These are phyloP conservation scores for Oxytropis ochrocephala DNA, from an alignment of 306 rosid genomes.

Conservation along the genomic window DNA sequence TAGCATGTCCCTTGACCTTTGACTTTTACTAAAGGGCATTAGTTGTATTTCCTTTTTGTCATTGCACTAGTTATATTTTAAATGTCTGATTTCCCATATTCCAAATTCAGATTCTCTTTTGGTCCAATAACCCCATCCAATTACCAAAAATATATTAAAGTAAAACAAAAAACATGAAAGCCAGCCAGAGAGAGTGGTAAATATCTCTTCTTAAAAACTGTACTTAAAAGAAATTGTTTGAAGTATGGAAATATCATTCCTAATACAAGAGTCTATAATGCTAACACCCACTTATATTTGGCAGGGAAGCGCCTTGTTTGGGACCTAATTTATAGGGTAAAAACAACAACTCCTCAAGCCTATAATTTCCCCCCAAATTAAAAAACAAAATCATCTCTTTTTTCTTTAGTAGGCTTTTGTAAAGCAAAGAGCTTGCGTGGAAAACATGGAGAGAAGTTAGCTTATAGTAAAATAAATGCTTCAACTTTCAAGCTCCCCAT, in stretches of 20 bases:
- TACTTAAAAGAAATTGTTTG: neutral
- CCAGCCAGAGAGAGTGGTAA: constrained; percentile 11
- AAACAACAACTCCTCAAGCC: constrained; percentile 15
- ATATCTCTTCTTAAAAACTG: constrained; percentile 7
- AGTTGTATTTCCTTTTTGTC: neutral
- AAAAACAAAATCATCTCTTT: neutral
- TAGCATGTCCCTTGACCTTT: neutral
- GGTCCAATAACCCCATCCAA: neutral
- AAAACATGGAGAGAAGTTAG: constrained; percentile 19
- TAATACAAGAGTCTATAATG: constrained; percentile 3
- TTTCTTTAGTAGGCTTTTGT: constrained; percentile 18
- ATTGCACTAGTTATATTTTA: neutral
- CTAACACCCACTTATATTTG: constrained; percentile 23
- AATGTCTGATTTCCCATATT: neutral
- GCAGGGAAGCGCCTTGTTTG: constrained; percentile 12
- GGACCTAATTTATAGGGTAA: constrained; percentile 30
- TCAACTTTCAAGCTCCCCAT: constrained; percentile 8
- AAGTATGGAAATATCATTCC: constrained; percentile 23
- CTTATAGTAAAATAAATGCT: constrained; percentile 21
- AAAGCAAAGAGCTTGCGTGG: constrained; percentile 11
- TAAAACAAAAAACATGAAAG: neutral
- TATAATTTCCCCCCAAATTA: neutral
- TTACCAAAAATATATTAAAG: neutral
- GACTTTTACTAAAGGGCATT: neutral
- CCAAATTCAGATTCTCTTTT: neutral